Base-by-base conservation (phyloP, 495 filamentous ascomycete genomes). In the Mytilinidion resinicola region DNA sequence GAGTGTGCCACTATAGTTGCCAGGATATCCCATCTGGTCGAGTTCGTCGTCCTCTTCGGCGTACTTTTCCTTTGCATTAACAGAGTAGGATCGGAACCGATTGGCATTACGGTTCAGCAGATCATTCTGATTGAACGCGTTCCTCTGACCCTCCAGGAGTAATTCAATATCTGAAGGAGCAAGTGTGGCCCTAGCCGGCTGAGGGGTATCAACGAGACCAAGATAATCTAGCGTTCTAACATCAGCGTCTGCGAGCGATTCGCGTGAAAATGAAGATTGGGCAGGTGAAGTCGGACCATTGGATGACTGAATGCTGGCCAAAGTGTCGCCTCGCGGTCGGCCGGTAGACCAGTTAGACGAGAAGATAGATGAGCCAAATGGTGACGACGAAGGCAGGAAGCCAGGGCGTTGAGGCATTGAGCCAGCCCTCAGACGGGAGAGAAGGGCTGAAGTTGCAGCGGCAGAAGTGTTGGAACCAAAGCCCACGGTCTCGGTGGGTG, bases 41-140 rank as follows among this genome's bases (percentile, higher is more conserved):
- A 90, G 85, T 41, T 91, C 89, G 15, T 95, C 87, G 21, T 96
- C 92, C 60, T 96, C 90, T 56, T 88, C 85, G 0, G 88, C 93
- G 67, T 97, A 97, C 73, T 95, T 96, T 70, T 96, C 93, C 71
- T 95, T 96, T 41, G 95, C 93, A 72, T 98, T 97, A 48, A 98
- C 93, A 19, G 93, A 98, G 70, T 96, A 97, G 33, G 93, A 98
- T 15, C 93, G 84, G 73, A 96, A 90, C 46, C 93, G 82, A 71
- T 87, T 97, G 53, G 87, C 80, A 59, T 84, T 90, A 70, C 86
- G 89, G 61, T 83, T 85, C 64, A 89, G 82, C 65, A 93, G 75
- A 58, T 88, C 88, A 47, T 87, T 87, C 35, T 85, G 70, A 34
- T 53, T 60, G 38, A 74, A 72, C 58, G 78, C 74, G 34, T 79